Conservation (phyloP, 2,329 filamentous ascomycete genomes). For the Claviceps sp. region DNA sequence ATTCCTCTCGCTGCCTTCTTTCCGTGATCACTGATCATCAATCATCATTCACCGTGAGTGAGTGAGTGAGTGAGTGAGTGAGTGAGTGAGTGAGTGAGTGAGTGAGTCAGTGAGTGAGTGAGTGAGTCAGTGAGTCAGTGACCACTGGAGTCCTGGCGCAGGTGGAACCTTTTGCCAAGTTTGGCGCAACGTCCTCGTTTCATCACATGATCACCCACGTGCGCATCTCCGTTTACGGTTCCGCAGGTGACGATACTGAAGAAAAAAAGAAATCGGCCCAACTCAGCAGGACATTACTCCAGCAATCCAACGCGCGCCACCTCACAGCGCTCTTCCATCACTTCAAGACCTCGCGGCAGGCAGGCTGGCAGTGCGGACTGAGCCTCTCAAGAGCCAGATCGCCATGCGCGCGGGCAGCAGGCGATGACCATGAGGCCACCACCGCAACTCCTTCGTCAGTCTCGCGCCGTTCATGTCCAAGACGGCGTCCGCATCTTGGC, state of each 20-base stretch:
- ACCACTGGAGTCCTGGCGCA: not conserved
- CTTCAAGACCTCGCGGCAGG: not conserved
- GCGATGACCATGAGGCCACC: constrained; percentile 20
- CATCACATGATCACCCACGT: constrained; percentile 6
- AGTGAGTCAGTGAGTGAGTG: too few relatives aligned
- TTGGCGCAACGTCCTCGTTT: constrained; percentile 5
- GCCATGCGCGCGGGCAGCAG: constrained; percentile 17
- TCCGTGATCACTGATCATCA: too few relatives aligned
- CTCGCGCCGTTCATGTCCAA: constrained; percentile 14
- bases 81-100: too few relatives aligned
- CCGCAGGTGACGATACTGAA: not conserved
- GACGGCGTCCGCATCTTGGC: constrained; percentile 10
- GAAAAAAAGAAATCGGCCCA: not conserved
- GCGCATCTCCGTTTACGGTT: not conserved
- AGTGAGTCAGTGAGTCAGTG: too few relatives aligned
- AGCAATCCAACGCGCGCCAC: not conserved
- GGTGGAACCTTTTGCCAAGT: constrained; percentile 11
- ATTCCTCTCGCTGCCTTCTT: too few relatives aligned
- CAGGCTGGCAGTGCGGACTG: not conserved
- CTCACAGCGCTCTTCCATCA: not conserved
- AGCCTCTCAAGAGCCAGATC: constrained; percentile 1
- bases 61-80: too few relatives aligned
- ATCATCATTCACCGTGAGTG: too few relatives aligned
- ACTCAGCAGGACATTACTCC: not conserved
- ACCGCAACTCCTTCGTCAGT: constrained; percentile 18